phyloP scores from a whole-genome alignment of 768 basidiomycete species.

The Candolleomyces efflorescens region DNA sequence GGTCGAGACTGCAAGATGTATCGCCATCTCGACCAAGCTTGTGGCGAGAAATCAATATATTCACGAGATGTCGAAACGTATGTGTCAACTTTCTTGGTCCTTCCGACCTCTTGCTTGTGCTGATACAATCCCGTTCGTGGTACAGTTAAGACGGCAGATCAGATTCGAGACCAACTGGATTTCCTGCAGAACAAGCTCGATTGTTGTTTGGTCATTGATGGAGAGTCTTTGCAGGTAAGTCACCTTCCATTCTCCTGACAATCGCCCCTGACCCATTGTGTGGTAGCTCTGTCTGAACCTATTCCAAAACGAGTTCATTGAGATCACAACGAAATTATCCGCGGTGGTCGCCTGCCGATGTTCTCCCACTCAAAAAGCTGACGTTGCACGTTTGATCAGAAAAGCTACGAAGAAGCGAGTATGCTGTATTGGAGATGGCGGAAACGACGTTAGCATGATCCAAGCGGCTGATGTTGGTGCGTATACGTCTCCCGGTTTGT shows the following conservation, averaged over 20 bases:
- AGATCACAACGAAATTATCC: constrained; percentile 92
- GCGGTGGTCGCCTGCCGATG: constrained; percentile 97
- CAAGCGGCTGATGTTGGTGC: constrained; percentile 97
- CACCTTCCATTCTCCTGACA: not conserved
- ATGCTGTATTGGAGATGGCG: constrained; percentile 98
- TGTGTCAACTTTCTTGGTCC: constrained; percentile 18
- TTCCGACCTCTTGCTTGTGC: not conserved
- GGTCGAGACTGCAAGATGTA: constrained; percentile 97
- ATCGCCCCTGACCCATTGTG: not conserved
- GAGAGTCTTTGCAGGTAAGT: constrained; percentile 86
- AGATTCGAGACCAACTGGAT: constrained; percentile 84
- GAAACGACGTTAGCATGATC: constrained; percentile 99
- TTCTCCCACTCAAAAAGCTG: constrained; percentile 98
- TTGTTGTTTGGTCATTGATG: constrained; percentile 97
- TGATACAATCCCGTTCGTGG: constrained; percentile 2
- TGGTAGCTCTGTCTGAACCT: constrained; percentile 81
- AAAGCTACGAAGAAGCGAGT: constrained; percentile 90
- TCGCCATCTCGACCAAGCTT: constrained; percentile 95
- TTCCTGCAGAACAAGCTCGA: constrained; percentile 93
- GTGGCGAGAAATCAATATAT: constrained; percentile 97
- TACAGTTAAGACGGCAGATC: constrained; percentile 81
- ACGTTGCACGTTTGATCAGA: constrained; percentile 92
- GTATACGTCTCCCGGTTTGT: constrained; percentile 24
- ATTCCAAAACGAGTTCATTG: constrained; percentile 93
- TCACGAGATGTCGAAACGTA: constrained; percentile 92